These are phyloP conservation scores for California macrophylla DNA, from an alignment of 441 rosid genomes.

Conservation along the genomic window DNA sequence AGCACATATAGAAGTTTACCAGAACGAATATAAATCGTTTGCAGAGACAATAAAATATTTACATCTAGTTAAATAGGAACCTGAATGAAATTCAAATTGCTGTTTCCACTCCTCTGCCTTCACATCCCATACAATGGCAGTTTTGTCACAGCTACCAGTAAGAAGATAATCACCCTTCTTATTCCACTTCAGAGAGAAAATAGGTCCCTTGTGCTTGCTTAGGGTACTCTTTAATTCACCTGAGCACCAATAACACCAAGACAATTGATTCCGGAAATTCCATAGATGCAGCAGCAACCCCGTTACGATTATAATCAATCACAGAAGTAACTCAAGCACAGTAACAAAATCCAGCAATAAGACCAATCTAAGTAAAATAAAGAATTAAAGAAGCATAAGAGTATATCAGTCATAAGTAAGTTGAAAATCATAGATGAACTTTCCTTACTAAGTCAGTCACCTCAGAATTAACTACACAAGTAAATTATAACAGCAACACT, in stretches of 20 bases:
- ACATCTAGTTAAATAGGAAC: constrained; percentile 25
- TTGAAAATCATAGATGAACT: neutral
- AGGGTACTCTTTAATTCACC: constrained; percentile 79
- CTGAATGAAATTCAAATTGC: constrained; percentile 89
- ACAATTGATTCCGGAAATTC: constrained; percentile 5
- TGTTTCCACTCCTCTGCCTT: constrained; percentile 90
- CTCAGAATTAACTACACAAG: neutral
- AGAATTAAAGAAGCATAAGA: neutral
- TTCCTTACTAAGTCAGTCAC: neutral
- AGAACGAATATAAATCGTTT: neutral
- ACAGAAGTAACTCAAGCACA: neutral
- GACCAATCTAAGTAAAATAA: neutral
- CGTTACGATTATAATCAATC: neutral
- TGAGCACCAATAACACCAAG: constrained; percentile 21
- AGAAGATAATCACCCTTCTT: constrained; percentile 97
- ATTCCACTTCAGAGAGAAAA: constrained; percentile 96
- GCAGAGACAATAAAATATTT: neutral
- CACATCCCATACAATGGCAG: constrained; percentile 97
- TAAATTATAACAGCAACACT: neutral
- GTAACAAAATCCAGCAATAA: neutral
- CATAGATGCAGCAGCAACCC: constrained; percentile 11
- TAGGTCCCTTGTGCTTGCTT: constrained; percentile 90
- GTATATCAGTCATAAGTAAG: neutral
- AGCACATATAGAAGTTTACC: constrained; percentile 10
- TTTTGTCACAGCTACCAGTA: constrained; percentile 92